phyloP scores from a whole-genome alignment of 805 yeast species.

The Ogataea salicorniae region DNA sequence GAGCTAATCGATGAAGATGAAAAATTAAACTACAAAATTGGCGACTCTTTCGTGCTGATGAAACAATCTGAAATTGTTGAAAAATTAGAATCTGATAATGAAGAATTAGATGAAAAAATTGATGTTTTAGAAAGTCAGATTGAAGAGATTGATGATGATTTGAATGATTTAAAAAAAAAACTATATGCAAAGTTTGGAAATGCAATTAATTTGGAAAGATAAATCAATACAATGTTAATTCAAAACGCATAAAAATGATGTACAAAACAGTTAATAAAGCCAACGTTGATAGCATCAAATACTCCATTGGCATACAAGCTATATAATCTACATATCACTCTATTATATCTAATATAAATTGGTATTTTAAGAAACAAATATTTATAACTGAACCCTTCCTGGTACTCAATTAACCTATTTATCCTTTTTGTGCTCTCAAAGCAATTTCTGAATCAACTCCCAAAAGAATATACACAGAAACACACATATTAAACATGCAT shows the following conservation, averaged over 20 bases:
- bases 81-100: constrained; percentile 60
- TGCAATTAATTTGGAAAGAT: constrained; percentile 78
- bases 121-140: constrained; percentile 41
- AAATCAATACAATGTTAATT: background rate
- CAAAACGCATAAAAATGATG: background rate
- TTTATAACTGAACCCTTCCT: too few relatives aligned
- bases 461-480: too few relatives aligned
- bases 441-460: too few relatives aligned
- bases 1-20: constrained; percentile 82
- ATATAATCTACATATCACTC: too few relatives aligned
- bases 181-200: constrained; percentile 86
- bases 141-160: constrained; percentile 46
- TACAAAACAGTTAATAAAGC: too few relatives aligned
- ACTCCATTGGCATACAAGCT: too few relatives aligned
- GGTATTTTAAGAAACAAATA: too few relatives aligned
- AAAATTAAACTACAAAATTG: constrained; percentile 68
- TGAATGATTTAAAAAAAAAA: constrained; percentile 60
- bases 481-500: too few relatives aligned
- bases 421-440: too few relatives aligned
- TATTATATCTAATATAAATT: too few relatives aligned
- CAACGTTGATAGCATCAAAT: too few relatives aligned
- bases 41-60: constrained; percentile 72
- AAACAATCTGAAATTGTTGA: constrained; percentile 62
- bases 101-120: constrained; percentile 46
- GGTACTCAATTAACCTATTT: too few relatives aligned